These are phyloP conservation scores for Neurospora discreta DNA, from an alignment of 495 filamentous ascomycete species.

Conservation along the genomic window DNA sequence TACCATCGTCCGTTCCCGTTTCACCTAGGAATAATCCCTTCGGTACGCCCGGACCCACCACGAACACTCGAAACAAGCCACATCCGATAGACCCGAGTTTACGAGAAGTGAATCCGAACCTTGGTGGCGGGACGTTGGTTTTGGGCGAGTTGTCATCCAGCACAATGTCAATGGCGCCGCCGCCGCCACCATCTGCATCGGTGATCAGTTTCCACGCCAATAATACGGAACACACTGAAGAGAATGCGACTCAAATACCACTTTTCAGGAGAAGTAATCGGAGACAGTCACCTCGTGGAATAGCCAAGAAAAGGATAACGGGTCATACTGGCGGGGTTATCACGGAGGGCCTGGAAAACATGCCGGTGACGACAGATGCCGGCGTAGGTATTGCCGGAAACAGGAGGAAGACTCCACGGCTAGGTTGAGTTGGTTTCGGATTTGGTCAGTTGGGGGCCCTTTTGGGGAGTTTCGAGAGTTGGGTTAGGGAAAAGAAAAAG, in stretches of 20 bases:
- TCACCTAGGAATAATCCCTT: neutral
- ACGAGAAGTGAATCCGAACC: constrained; percentile 35
- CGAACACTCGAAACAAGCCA: neutral
- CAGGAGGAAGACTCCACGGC: constrained; percentile 43
- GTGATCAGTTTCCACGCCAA: constrained; percentile 2
- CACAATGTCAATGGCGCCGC: constrained; percentile 11
- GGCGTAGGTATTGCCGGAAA: constrained; percentile 23
- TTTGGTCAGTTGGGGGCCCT: neutral
- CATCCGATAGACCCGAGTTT: constrained; percentile 22
- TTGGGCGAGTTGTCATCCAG: constrained; percentile 22
- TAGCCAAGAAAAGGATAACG: constrained; percentile 33
- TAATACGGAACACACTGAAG: constrained; percentile 18
- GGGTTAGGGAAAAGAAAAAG: neutral
- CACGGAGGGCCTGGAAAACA: constrained; percentile 52
- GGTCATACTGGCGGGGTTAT: constrained; percentile 8
- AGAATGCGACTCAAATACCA: constrained; percentile 20
- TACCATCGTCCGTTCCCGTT: neutral
- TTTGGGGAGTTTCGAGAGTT: neutral
- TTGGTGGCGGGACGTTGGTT: neutral
- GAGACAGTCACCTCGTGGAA: constrained; percentile 27
- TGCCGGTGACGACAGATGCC: constrained; percentile 30
- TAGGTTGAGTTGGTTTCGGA: constrained; percentile 14
- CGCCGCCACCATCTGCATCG: neutral
- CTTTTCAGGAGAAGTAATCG: constrained; percentile 43
- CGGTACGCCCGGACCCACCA: constrained; percentile 4